Base-by-base conservation (phyloP, 805 yeast genomes). In the Brettanomyces naardenensis region DNA sequence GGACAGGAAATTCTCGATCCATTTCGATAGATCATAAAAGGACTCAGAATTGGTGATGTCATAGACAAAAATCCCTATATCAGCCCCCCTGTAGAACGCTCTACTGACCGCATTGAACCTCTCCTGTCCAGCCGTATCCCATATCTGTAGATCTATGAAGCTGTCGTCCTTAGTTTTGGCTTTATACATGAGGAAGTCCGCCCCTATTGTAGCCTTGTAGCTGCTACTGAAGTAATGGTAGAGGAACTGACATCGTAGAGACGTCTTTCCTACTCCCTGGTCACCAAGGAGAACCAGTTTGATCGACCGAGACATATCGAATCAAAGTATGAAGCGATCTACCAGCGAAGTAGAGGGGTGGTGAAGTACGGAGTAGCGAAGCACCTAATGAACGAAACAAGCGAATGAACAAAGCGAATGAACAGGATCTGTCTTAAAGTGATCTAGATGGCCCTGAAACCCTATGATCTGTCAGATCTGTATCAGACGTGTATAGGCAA, bases 121-220 rank as follows among this genome's bases (percentile, higher is more conserved):
- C 59, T 89, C 97, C 62, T 87, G 96, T 6, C 96, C 95, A 1
- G 95, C 95, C 3, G 96, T 88, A 56, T 88, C 96, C 96, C 97
- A 78, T 7, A 78, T 68, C 53, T 78, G 86, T 28, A 78, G 58
- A 35, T 59, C 60, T 17, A 68, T 66, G 25, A 46, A 44, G 29
- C 47, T 42, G 14, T 46, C 39, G 17, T 45, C 25, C 4, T 36
- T 37, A 10, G 52, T 45, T 20, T 31, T 37, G 20, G 59, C 54
- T 18, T 58, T 58, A 18, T 71, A 62, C 2, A 79, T 71, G 35
- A 75, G 53, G 50, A 69, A 75, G 45, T 75, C 80, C 1, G 77
- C 78, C 9, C 80, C 80, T 4, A 74, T 70, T 6, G 80, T 73
- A 30, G 79, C 78, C 49, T 70, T 65, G 49, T 75, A 75, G 9